Base-by-base conservation (phyloP, 345 rosid genomes). In the Anastatica hierochuntica region DNA sequence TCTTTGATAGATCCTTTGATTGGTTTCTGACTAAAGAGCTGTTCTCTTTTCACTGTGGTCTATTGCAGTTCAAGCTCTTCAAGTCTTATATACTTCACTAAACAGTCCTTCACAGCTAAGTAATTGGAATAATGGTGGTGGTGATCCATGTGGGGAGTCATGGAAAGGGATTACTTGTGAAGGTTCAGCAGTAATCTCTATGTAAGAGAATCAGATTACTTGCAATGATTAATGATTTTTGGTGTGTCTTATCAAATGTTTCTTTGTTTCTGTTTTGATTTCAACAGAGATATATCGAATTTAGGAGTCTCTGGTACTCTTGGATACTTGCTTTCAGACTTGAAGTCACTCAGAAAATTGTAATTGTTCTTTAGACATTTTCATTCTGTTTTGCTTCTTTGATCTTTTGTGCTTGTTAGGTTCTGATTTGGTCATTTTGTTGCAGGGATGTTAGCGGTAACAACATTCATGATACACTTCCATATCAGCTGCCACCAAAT, bases 61-160 rank as follows among this genome's bases (percentile, higher is more conserved):
- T 56, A 10, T 43, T 63, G 41, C 95, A 94, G 99, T 75, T 68
- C 88, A 76, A 79, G 94, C 81, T n/a, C 79, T 94, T 64, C 99
- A 85, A 65, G 81, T 79, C 30, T 8, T 88, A 61, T 94, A 78
- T 68, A 75, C 82, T 70, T 74, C 99, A 51, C 62, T 94, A 41
- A 83, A 83, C 65, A 77, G 79, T 57, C 79, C 99, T 63, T 72
- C 81, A n/a, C 80, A 83, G 80, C 75, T 94, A 26, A 88, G 89
- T 43, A 85, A 75, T 72, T 94, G 99, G 99, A 85, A 79, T 47
- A 76, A 43, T 66, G 66, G 47, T 13, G 89, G 85, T 24, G 89
- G 85, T 12, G 99, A 92, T 80, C 99, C 97, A n/a, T 94, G 99
- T 66, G 71, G 69, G 51, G 97, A 88, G 70, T 78, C 97, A 48